phyloP scores from a whole-genome alignment of 1,284 basidiomycete genomes.

The Apiotrichum gracile region DNA sequence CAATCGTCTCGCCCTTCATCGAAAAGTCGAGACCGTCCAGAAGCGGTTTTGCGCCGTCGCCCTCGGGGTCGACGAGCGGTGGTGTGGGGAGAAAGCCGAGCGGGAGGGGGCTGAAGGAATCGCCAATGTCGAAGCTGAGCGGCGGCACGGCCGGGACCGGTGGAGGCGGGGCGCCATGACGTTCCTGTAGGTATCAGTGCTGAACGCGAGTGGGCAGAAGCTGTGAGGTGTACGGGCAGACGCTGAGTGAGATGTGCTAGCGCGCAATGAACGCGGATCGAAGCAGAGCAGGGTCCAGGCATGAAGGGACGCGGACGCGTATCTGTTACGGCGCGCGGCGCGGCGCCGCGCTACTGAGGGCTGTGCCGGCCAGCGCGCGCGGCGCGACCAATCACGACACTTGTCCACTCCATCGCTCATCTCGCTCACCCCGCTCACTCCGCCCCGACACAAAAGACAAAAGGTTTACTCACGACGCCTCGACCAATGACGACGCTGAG shows the following conservation, averaged over 20 bases:
- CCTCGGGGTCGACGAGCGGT: background rate
- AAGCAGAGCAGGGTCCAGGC: no score
- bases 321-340: no score
- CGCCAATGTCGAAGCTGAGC: background rate
- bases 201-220: background rate
- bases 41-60: background rate
- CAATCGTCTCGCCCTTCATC: slow-evolving; percentile 1
- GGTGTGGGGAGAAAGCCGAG: background rate
- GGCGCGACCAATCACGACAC: no score
- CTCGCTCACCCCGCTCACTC: no score
- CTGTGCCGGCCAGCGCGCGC: no score
- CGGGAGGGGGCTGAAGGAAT: background rate
- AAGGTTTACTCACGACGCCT: slow-evolving; percentile 33
- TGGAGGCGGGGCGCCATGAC: slow-evolving; percentile 22
- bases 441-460: no score
- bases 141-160: slow-evolving; percentile 15
- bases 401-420: no score
- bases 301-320: no score
- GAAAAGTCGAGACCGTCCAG: background rate
- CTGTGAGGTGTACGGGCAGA: background rate
- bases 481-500: slow-evolving; percentile 45
- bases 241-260: background rate
- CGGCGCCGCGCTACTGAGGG: no score
- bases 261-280: no score
- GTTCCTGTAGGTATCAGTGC: slow-evolving; percentile 16